A percentile compares a stretch with the other conserved stretches of the same genome.
phyloP scores from a whole-genome alignment of 2,329 filamentous ascomycete species.

The Periglandula ipomoeae region DNA sequence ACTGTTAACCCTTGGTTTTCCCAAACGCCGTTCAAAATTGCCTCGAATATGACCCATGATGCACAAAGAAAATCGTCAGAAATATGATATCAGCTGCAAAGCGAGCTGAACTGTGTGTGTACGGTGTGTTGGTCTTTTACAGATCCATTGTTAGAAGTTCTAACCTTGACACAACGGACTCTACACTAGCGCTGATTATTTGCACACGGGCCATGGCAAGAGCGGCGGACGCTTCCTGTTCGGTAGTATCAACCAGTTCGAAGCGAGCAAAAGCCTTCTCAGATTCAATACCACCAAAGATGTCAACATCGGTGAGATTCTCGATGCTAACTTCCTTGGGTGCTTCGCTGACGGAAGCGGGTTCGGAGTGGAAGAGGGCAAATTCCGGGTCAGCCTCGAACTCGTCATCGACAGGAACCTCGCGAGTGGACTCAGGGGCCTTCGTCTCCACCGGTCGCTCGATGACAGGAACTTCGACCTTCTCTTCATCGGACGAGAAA shows the following conservation, averaged over 20 bases:
- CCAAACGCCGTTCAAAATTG: slow-evolving; percentile 4
- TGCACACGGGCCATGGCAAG: slow-evolving; percentile 41
- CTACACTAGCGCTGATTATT: slow-evolving; percentile 33
- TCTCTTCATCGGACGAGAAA: slow-evolving; percentile 38
- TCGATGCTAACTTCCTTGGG: slow-evolving; percentile 34
- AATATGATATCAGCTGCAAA: not conserved
- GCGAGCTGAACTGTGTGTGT: not conserved
- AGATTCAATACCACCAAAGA: slow-evolving; percentile 46
- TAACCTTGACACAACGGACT: slow-evolving; percentile 26
- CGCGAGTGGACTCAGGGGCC: slow-evolving; percentile 18
- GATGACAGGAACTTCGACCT: slow-evolving; percentile 46
- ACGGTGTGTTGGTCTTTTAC: slow-evolving; percentile 12
- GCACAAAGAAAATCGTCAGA: slow-evolving; percentile 5
- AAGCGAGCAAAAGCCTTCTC: slow-evolving; percentile 57
- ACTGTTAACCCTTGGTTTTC: not conserved
- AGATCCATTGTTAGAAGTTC: slow-evolving; percentile 27
- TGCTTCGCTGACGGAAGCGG: slow-evolving; percentile 15
- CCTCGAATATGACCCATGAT: not conserved
- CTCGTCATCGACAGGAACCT: slow-evolving; percentile 36
- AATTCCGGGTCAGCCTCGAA: slow-evolving; percentile 56
- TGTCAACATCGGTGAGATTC: slow-evolving; percentile 27
- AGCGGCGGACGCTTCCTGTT: slow-evolving; percentile 35
- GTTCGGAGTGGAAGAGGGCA: slow-evolving; percentile 46
- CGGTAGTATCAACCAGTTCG: slow-evolving; percentile 52
- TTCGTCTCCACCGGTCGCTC: slow-evolving; percentile 36